Percentiles rank a stretch among this genome's conserved stretches.
These are phyloP conservation scores for Phenoliferia sp. DNA, from an alignment of 1,284 basidiomycete genomes.

Conservation along the genomic window DNA sequence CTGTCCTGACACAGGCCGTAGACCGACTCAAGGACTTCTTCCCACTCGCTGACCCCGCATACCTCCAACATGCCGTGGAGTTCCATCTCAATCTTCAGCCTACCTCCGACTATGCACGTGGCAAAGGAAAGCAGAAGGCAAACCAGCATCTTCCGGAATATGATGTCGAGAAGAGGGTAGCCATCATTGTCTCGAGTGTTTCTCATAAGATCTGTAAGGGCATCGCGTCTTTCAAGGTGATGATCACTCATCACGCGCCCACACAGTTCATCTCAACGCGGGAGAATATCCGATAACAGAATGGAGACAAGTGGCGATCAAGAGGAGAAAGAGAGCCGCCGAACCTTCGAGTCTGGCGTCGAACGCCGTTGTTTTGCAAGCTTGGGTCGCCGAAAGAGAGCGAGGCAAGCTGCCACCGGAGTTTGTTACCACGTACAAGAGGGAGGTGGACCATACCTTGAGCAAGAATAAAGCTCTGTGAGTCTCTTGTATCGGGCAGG, in stretches of 20 bases:
- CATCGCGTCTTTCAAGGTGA: not conserved
- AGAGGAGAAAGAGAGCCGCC: not conserved
- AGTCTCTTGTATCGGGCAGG: not conserved
- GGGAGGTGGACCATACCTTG: not conserved
- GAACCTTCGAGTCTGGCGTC: not conserved
- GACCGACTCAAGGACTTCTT: not conserved
- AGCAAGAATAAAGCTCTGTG: not conserved
- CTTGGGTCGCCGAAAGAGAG: not conserved
- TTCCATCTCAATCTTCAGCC: not conserved
- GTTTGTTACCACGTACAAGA: not conserved
- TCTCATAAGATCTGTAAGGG: not conserved
- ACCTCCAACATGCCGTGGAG: not conserved
- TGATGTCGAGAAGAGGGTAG: not conserved
- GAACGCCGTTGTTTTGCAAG: not conserved
- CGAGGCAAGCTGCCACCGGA: not conserved
- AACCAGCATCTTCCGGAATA: not conserved
- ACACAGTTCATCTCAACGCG: not conserved
- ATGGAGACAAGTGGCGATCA: not conserved
- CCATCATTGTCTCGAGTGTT: not conserved
- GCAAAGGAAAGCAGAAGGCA: not conserved
- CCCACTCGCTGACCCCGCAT: not conserved
- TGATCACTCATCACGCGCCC: not conserved
- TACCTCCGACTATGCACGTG: not conserved
- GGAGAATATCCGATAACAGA: not conserved
- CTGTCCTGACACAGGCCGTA: not conserved